These are phyloP conservation scores for Mycena amicta DNA, from an alignment of 768 basidiomycete genomes.

Conservation along the genomic window DNA sequence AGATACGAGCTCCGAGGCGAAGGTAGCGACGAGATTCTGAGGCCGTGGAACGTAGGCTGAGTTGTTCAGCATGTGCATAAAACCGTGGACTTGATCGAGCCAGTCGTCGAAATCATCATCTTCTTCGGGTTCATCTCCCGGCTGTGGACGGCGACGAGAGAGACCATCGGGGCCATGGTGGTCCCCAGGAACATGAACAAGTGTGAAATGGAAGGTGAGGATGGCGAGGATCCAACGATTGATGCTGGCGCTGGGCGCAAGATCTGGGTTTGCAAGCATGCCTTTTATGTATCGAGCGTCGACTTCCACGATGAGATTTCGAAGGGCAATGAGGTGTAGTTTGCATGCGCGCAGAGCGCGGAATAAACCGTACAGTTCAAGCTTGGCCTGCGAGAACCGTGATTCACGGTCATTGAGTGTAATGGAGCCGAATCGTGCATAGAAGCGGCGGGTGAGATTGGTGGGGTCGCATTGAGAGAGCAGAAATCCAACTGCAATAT, in stretches of 20 bases:
- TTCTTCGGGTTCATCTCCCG: slow-evolving; percentile 9
- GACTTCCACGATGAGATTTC: slow-evolving; percentile 24
- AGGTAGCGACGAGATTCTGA: not conserved
- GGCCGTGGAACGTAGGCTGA: not conserved
- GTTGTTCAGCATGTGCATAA: slow-evolving; percentile 14
- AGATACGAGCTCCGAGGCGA: not conserved
- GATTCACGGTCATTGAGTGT: slow-evolving; percentile 30
- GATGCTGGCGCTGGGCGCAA: slow-evolving; percentile 25
- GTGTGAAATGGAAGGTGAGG: slow-evolving; percentile 30
- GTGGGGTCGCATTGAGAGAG: slow-evolving; percentile 30
- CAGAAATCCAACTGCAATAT: slow-evolving; percentile 36
- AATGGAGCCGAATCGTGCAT: slow-evolving; percentile 36
- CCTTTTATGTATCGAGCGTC: slow-evolving; percentile 31
- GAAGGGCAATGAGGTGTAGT: slow-evolving; percentile 23
- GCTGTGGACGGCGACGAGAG: slow-evolving; percentile 21
- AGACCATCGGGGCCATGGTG: slow-evolving; percentile 33
- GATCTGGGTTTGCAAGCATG: slow-evolving; percentile 27
- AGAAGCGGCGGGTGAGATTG: slow-evolving; percentile 22
- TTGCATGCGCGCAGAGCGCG: slow-evolving; percentile 27
- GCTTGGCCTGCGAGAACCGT: slow-evolving; percentile 36
- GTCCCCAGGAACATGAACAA: slow-evolving; percentile 32
- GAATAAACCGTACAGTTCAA: slow-evolving; percentile 38
- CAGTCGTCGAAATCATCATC: slow-evolving; percentile 20
- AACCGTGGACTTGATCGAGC: slow-evolving; percentile 20
- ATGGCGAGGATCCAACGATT: slow-evolving; percentile 38